Conservation (phyloP, 2,329 filamentous ascomycete species). For the Zelopaecilomyces penicillatus region DNA sequence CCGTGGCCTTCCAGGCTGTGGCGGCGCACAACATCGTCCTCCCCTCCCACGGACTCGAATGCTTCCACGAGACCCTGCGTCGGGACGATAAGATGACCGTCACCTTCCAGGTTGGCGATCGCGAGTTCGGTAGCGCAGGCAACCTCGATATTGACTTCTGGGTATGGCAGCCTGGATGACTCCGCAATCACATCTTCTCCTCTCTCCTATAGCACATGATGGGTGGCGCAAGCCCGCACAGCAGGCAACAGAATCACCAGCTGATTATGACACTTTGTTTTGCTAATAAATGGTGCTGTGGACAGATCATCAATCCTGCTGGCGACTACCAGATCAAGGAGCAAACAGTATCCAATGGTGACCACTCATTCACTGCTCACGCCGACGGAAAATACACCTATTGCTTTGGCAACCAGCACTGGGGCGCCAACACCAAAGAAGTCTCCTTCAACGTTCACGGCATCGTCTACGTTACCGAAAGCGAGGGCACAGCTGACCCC, state of each 20-base stretch:
- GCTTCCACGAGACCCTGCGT: slow-evolving; percentile 92
- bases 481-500: slow-evolving; percentile 75
- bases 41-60: slow-evolving; percentile 86
- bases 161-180: slow-evolving; percentile 48
- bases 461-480: slow-evolving; percentile 91
- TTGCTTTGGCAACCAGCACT: slow-evolving; percentile 99
- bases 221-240: not conserved
- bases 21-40: slow-evolving; percentile 94
- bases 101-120: slow-evolving; percentile 94
- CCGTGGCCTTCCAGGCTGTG: slow-evolving; percentile 44
- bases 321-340: slow-evolving; percentile 72
- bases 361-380: slow-evolving; percentile 82
- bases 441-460: slow-evolving; percentile 99
- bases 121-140: slow-evolving; percentile 88
- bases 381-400: slow-evolving; percentile 86
- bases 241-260: slow-evolving; percentile 2
- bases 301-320: slow-evolving; percentile 67
- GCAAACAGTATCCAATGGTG: slow-evolving; percentile 76
- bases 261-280: not conserved
- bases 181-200: not conserved
- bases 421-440: slow-evolving; percentile 93
- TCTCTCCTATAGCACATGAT: not conserved
- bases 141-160: slow-evolving; percentile 97
- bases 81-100: slow-evolving; percentile 97
- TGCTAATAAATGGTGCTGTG: not conserved